Conservation (phyloP, 768 basidiomycete species). For the Mycena capillaripes region DNA sequence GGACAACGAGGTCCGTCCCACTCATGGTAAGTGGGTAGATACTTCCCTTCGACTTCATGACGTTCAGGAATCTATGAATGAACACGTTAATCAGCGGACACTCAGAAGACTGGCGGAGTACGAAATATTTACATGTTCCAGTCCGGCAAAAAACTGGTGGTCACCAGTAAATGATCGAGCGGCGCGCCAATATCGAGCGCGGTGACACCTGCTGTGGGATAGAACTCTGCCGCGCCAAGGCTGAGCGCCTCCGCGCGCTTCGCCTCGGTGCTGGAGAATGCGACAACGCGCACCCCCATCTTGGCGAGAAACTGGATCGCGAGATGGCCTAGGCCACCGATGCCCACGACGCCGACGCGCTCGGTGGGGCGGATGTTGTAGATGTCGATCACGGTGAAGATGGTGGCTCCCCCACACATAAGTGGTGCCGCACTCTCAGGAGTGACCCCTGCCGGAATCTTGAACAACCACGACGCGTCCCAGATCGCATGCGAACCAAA, state of each 20-base stretch:
- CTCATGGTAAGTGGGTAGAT: slow-evolving; percentile 23
- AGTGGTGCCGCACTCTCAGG: slow-evolving; percentile 50
- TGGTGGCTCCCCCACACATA: slow-evolving; percentile 39
- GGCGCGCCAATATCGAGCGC: slow-evolving; percentile 44
- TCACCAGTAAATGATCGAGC: slow-evolving; percentile 48
- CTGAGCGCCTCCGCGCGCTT: slow-evolving; percentile 48
- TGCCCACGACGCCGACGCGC: slow-evolving; percentile 50
- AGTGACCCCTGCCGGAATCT: slow-evolving; percentile 45
- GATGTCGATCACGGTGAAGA: slow-evolving; percentile 34
- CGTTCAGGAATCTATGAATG: slow-evolving; percentile 2
- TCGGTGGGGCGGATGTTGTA: slow-evolving; percentile 44
- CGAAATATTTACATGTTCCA: neutral
- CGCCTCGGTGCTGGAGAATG: slow-evolving; percentile 47
- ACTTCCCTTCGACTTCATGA: slow-evolving; percentile 9
- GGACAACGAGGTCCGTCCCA: slow-evolving; percentile 1
- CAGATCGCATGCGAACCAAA: slow-evolving; percentile 52
- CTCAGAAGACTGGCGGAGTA: neutral
- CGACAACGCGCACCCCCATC: slow-evolving; percentile 56
- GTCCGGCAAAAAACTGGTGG: slow-evolving; percentile 36
- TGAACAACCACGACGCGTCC: slow-evolving; percentile 50
- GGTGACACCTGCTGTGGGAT: slow-evolving; percentile 42
- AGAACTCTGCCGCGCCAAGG: slow-evolving; percentile 52
- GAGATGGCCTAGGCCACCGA: slow-evolving; percentile 55
- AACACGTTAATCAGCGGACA: neutral
- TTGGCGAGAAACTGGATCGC: slow-evolving; percentile 55